phyloP scores from a whole-genome alignment of 129 eudicot genomes.

The Escallonia rubra region DNA sequence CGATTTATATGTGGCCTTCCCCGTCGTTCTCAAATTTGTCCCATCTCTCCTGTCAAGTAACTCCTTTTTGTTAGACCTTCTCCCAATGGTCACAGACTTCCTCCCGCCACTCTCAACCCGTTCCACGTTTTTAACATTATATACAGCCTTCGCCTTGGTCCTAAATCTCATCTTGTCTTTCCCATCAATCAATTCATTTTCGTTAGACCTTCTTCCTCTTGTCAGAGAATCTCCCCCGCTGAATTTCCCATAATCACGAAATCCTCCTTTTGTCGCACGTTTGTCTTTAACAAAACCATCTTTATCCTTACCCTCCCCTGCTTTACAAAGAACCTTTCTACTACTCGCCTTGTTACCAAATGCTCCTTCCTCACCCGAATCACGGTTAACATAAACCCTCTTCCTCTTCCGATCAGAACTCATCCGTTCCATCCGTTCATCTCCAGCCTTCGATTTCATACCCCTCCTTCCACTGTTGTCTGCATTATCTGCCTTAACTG shows the following conservation, averaged over 20 bases:
- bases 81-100: background rate
- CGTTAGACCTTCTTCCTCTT: background rate
- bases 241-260: slow-evolving; percentile 10
- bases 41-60: slow-evolving; percentile 7
- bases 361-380: slow-evolving; percentile 9
- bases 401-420: slow-evolving; percentile 26
- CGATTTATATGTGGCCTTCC: slow-evolving; percentile 8
- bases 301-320: slow-evolving; percentile 2
- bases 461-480: background rate
- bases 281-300: slow-evolving; percentile 17
- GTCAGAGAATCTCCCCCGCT: background rate
- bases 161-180: background rate
- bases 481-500: slow-evolving; percentile 1
- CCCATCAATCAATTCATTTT: background rate
- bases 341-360: slow-evolving; percentile 5
- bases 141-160: no score
- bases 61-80: slow-evolving; percentile 8
- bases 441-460: slow-evolving; percentile 14
- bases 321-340: slow-evolving; percentile 11
- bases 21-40: background rate
- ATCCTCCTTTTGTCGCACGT: slow-evolving; percentile 13
- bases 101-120: no score
- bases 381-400: slow-evolving; percentile 28
- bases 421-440: background rate
- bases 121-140: no score